These are phyloP conservation scores for Aspergillus uvarum DNA, from an alignment of 2,329 filamentous ascomycete species.

Conservation along the genomic window DNA sequence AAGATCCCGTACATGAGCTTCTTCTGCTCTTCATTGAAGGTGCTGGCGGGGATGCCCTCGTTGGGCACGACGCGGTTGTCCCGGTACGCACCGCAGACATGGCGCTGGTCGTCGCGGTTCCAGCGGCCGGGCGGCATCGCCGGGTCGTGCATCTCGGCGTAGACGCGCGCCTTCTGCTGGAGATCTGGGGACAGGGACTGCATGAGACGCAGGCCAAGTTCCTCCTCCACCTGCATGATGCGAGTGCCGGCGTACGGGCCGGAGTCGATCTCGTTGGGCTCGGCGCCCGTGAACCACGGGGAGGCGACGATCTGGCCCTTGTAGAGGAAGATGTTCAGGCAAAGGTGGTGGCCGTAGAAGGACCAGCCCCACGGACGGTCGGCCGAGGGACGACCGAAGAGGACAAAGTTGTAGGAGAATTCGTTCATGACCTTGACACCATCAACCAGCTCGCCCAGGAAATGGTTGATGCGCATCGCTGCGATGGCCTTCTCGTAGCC, in stretches of 20 bases:
- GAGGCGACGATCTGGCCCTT: constrained; percentile 65
- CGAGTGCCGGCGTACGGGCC: constrained; percentile 63
- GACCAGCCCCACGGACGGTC: constrained; percentile 67
- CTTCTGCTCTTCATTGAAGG: constrained; percentile 49
- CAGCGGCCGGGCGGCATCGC: constrained; percentile 64
- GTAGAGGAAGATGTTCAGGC: constrained; percentile 68
- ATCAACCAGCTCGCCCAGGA: constrained; percentile 67
- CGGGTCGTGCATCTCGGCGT: constrained; percentile 60
- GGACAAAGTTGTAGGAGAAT: constrained; percentile 71
- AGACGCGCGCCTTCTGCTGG: constrained; percentile 57
- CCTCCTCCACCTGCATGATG: constrained; percentile 66
- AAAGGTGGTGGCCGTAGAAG: constrained; percentile 78
- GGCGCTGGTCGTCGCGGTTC: constrained; percentile 79
- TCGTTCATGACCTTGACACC: constrained; percentile 67
- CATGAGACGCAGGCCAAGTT: constrained; percentile 67
- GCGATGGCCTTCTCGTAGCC: constrained; percentile 69
- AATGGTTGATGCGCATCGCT: constrained; percentile 74
- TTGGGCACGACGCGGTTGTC: constrained; percentile 76
- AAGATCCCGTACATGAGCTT: constrained; percentile 59
- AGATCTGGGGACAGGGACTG: constrained; percentile 54
- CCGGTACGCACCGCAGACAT: constrained; percentile 73
- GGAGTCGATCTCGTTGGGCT: constrained; percentile 71
- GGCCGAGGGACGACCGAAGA: constrained; percentile 64
- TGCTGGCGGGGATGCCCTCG: constrained; percentile 62
- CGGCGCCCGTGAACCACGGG: constrained; percentile 77